phyloP scores from a whole-genome alignment of 352 stramenopile genomes.

The Halophytophthora polymorphica region DNA sequence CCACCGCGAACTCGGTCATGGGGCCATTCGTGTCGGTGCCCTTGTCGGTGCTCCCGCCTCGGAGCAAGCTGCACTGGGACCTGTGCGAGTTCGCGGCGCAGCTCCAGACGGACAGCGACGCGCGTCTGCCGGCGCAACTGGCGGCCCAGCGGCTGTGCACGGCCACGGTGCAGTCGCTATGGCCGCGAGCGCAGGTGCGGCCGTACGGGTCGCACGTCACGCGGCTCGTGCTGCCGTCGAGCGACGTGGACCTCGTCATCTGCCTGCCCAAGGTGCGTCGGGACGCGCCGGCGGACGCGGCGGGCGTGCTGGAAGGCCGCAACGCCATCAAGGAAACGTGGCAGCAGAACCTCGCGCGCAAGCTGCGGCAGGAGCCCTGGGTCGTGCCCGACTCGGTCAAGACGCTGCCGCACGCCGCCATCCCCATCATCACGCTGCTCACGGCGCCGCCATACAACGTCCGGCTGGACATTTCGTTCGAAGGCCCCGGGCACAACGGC shows the following conservation, averaged over 20 bases:
- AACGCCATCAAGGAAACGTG: conserved; percentile 98
- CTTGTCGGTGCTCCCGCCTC: conserved; percentile 76
- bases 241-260: conserved; percentile 97
- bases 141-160: conserved; percentile 75
- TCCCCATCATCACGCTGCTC: conserved; percentile 96
- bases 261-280: conserved; percentile 96
- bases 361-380: conserved; percentile 92
- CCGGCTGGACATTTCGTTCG: conserved; percentile 96
- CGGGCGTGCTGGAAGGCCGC: conserved; percentile 94
- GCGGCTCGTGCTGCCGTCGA: conserved; percentile 93
- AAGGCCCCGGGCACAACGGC: conserved; percentile 95
- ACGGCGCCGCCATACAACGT: conserved; percentile 77
- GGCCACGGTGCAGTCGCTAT: conserved; percentile 85
- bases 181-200: conserved; percentile 95
- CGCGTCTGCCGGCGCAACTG: conserved; percentile 66
- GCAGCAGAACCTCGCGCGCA: conserved; percentile 96
- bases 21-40: conserved; percentile 82
- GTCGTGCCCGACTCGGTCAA: conserved; percentile 94
- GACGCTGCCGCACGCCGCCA: conserved; percentile 94
- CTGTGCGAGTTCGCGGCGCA: conserved; percentile 84
- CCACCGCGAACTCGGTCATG: conserved; percentile 47
- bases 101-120: conserved; percentile 71
- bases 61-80: conserved; percentile 86
- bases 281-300: conserved; percentile 92
- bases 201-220: conserved; percentile 97